Evolutionary conservation across 805 yeast species (phyloP), one percentile per base, ranked within the genome.

Genomic region (Zygoascus biomembranicola): DNA sequence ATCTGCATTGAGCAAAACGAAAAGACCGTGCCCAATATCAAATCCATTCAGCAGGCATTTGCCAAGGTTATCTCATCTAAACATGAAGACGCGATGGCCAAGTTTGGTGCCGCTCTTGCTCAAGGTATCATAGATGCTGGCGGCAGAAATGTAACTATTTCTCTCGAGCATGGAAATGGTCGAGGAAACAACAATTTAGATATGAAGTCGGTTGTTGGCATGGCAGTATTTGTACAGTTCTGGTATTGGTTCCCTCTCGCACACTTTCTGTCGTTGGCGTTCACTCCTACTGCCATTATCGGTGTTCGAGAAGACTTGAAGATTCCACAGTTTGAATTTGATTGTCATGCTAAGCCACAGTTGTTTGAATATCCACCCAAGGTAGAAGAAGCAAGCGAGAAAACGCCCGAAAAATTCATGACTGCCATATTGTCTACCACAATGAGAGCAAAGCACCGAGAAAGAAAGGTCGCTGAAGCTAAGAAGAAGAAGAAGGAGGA

Each of bases 211-310:
- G 84, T 94, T 63, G 95, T 90, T 54, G 99, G 99, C 42, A 73
- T 94, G 60, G 82, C 94, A 0, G 79, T 94, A 55, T 94, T 94
- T 67, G 74, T 86, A 10, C 99, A 94, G 73, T 87, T 87, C 66
- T 94, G 99, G 99, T 88, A 90, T 71, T 94, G 99, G 99, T 94
- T 84, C 81, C 99, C 99, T 55, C 77, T 90, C 55, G 81, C 97
- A 1, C 98, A 94, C 71, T 94, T 94, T 74, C 73, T 94, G 63
- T 84, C 95, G 18, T 78, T 94, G 60, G 88, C 97, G 37, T 90
- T 90, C 71, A 80, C 94, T 8, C 97, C 99, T 51, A 94, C 98
- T 1, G 81, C 95, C 6, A 79, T 92, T 19, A 82, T 88, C 60
- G 97, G 96, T 59, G 87, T 94, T 11, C 82, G 84, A 54, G 85